phyloP scores from a whole-genome alignment of 2,329 filamentous ascomycete species.

The Ilyonectria mors-panacis region DNA sequence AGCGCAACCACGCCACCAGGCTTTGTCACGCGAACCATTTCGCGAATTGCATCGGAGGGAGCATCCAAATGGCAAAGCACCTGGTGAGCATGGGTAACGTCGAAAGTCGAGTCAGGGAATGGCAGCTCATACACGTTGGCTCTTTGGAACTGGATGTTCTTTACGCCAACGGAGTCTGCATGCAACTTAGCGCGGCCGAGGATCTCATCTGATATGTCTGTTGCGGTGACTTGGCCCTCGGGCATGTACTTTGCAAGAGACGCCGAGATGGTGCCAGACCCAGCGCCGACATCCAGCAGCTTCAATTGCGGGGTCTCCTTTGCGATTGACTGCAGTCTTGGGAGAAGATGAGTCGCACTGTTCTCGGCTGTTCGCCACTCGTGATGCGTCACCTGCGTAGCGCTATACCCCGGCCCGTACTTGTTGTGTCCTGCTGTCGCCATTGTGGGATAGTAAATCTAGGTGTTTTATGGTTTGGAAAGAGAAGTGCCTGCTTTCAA shows the following conservation, averaged over 20 bases:
- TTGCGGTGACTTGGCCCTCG: constrained; percentile 54
- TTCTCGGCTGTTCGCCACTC: constrained; percentile 60
- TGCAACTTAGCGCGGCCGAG: constrained; percentile 46
- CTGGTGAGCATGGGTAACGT: constrained; percentile 61
- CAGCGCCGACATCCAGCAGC: constrained; percentile 65
- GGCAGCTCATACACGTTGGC: constrained; percentile 53
- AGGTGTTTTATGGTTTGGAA: too few relatives aligned
- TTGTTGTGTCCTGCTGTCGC: constrained; percentile 41
- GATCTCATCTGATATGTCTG: constrained; percentile 51
- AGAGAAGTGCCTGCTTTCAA: neutral
- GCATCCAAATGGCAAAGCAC: constrained; percentile 59
- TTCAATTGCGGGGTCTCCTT: constrained; percentile 50
- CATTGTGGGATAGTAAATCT: constrained; percentile 31
- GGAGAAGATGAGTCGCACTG: constrained; percentile 60
- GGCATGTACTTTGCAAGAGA: constrained; percentile 58
- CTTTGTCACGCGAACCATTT: constrained; percentile 61
- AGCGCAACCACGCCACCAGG: constrained; percentile 60
- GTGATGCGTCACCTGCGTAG: constrained; percentile 49
- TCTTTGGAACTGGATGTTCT: constrained; percentile 48
- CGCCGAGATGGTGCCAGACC: constrained; percentile 64
- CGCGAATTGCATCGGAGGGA: constrained; percentile 53
- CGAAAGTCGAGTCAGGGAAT: constrained; percentile 57
- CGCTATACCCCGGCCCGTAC: constrained; percentile 47
- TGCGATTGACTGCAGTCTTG: constrained; percentile 51
- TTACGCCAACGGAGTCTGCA: constrained; percentile 40